Base-by-base conservation (phyloP, 805 yeast genomes). In the Hanseniaspora occidentalis region DNA sequence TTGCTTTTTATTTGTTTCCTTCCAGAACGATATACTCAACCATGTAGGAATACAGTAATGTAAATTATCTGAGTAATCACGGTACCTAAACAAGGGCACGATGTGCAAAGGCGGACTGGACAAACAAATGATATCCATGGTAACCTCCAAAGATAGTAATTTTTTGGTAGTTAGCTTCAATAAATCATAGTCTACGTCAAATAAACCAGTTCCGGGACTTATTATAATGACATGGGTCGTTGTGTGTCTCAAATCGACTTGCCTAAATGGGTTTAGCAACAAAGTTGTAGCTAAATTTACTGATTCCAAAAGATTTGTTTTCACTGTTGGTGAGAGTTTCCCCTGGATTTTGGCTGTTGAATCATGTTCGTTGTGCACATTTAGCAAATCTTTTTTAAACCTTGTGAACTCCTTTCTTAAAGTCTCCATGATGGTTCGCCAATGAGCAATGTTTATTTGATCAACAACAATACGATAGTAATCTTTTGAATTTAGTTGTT, bases 381-480 rank as follows among this genome's bases (percentile, higher is more conserved):
- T 67, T 50, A 80, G 62, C 18, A 89, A 77, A 46, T 84, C 94
- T 45, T 78, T 65, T 48, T 79, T 77, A 51, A 92, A 84, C 45
- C 75, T 75, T 31, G 86, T 77, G 61, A 92, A 92, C 55, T 92
- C 98, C 22, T 74, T 66, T 36, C 96, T 64, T 40, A 92, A 64
- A 1, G 82, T 77, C 18, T 84, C 82, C 96, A 92, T 86, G 42
- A 92, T 88, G 47, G 81, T 80, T 41, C 76, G 81, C 98, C 98
- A 92, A 45, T 83, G 78, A 21, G 79, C 70, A 36, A 86, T 83
- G 51, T 79, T 84, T 16, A 85, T 94, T 57, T 89, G 95, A 56
- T 92, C 97, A 2, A 89, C 96, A 1, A 89, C 98, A 21, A 92
- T 94, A 38, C 96, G 66, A 57, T 80, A 92, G 55, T 78, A 88